Conservation (phyloP, 768 basidiomycete genomes). For the Tremella yokohamensis region DNA sequence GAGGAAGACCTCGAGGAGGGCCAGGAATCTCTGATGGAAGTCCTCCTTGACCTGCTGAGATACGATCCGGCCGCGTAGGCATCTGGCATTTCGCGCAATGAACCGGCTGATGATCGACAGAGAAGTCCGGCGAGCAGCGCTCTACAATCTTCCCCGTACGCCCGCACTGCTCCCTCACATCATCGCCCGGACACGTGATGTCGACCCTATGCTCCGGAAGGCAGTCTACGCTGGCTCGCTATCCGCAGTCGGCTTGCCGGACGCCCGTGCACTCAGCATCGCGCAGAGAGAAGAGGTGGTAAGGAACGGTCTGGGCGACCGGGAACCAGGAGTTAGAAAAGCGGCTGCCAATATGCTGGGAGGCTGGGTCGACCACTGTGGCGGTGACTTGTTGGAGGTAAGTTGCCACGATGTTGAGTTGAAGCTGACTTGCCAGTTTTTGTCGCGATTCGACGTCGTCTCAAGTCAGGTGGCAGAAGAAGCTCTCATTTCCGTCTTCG, state of each 20-base stretch:
- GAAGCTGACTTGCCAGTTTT: constrained; percentile 35
- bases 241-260: constrained; percentile 60
- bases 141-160: constrained; percentile 67
- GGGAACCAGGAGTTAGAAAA: constrained; percentile 67
- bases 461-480: constrained; percentile 61
- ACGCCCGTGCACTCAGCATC: constrained; percentile 63
- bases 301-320: constrained; percentile 77
- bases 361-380: constrained; percentile 66
- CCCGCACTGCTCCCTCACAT: constrained; percentile 62
- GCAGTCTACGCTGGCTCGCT: constrained; percentile 66
- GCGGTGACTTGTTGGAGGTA: constrained; percentile 55
- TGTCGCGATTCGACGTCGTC: constrained; percentile 49
- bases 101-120: constrained; percentile 51
- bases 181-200: constrained; percentile 73
- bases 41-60: constrained; percentile 59
- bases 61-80: constrained; percentile 75
- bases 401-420: constrained; percentile 46
- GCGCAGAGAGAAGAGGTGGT: constrained; percentile 74
- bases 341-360: constrained; percentile 71
- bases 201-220: constrained; percentile 70
- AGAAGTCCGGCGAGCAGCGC: constrained; percentile 77
- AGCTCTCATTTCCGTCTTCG: constrained; percentile 70
- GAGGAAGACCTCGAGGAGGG: constrained; percentile 55
- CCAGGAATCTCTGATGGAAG: constrained; percentile 42
- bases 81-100: neutral